Conservation (phyloP, 192 early-diverging fungal species). For the Coemansia sp. region DNA sequence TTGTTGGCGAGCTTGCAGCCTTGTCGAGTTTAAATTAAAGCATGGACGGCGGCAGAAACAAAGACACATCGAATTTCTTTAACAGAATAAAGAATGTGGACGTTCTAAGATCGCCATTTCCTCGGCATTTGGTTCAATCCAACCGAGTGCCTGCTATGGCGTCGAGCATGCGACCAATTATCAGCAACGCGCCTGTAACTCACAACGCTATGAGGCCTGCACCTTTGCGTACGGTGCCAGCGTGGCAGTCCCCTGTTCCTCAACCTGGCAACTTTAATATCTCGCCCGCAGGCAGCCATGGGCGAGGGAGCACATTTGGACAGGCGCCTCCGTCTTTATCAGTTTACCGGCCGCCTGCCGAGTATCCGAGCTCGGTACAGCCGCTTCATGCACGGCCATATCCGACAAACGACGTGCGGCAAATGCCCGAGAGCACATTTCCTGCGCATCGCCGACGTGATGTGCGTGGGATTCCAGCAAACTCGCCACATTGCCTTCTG, state of each 20-base stretch:
- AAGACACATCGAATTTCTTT: slow-evolving; percentile 31
- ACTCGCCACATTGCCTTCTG: slow-evolving; percentile 10
- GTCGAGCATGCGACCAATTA: slow-evolving; percentile 13
- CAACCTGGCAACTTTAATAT: slow-evolving; percentile 4
- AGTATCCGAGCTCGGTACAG: slow-evolving; percentile 41
- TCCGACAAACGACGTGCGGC: slow-evolving; percentile 6
- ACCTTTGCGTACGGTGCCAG: slow-evolving; percentile 11
- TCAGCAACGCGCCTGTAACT: background rate
- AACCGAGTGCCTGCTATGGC: slow-evolving; percentile 11
- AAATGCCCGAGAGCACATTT: slow-evolving; percentile 40
- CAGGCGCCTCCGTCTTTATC: slow-evolving; percentile 7
- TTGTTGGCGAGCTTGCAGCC: background rate
- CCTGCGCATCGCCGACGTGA: slow-evolving; percentile 13
- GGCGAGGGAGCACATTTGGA: background rate
- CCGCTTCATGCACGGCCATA: slow-evolving; percentile 24
- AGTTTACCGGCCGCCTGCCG: slow-evolving; percentile 19
- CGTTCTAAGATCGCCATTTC: slow-evolving; percentile 40
- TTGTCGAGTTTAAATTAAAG: background rate
- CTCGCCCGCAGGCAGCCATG: slow-evolving; percentile 1
- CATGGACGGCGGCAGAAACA: slow-evolving; percentile 30
- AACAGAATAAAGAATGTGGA: slow-evolving; percentile 39
- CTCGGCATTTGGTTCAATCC: slow-evolving; percentile 25
- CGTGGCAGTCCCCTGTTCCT: slow-evolving; percentile 18
- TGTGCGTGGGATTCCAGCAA: slow-evolving; percentile 3
- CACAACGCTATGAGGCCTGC: slow-evolving; percentile 16